Base-by-base conservation (phyloP, 1,284 basidiomycete species). In the Sparassis latifolia region DNA sequence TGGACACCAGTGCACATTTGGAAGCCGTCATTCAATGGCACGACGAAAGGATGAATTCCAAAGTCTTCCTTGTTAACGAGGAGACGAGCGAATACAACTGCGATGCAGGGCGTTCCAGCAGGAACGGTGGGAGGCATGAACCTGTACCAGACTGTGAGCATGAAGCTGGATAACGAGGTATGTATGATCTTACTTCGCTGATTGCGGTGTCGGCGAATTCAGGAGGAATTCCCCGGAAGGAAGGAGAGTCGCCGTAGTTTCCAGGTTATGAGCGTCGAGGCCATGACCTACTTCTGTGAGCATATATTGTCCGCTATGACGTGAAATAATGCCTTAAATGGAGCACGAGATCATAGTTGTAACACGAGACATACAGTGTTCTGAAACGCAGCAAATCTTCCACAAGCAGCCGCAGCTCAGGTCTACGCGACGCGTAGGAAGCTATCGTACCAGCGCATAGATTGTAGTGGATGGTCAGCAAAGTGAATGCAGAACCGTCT, bases 41-140 rank as follows among this genome's bases (percentile, higher is more conserved):
- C 68, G n/a, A 71, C 28, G 56, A 73, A 71, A 2, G 65, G 59
- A 12, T 63, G 59, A 35, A 69, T 53, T 2, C 71, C 71, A 5
- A 60, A 56, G 50, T 70, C 62, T 35, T 66, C 62, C 12, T 58
- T 61, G 42, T 62, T 49, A 3, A 69, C 62, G 5, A 70, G 56
- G n/a, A 68, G 55, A 3, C 63, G 61, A 2, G 71, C 71, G 52
- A 67, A 64, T 29, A 73, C 70, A 10, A 72, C 55, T 2, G 60
- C 69, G 10, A 71, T 53, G 32, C 64, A 61, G 2, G 69, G 69
- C n/a, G 61, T 53, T 3, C 67, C 70, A 29, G 58, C 60, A 28
- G 73, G 72, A 2, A 60, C 55, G 2, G 71, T 72, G 2, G 73
- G 72, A 2, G 74, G 73, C 74, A 76, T 76, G 54, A 63, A 73